Percentiles rank a stretch among this genome's conserved stretches.
Conservation (phyloP, 805 yeast species). For the Yamadazyma akitaensis region DNA sequence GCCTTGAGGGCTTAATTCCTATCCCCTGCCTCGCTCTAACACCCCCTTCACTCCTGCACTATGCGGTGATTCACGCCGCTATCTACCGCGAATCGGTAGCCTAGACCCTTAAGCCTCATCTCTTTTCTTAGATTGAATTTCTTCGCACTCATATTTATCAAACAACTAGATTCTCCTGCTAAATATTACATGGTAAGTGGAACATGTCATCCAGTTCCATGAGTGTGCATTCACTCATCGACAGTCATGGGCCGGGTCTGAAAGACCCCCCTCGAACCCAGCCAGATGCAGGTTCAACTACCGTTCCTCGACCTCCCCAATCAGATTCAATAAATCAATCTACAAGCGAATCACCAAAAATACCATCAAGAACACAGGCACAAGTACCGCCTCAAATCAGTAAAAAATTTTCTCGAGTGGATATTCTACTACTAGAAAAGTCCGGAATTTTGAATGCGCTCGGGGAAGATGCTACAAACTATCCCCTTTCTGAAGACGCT, state of each 20-base stretch:
- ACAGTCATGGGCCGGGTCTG: slow-evolving; percentile 16
- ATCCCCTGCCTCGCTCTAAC: neutral
- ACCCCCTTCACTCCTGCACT: no score
- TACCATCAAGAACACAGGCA: neutral
- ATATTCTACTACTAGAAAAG: slow-evolving; percentile 5
- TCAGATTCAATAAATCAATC: neutral
- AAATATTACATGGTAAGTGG: slow-evolving; percentile 1
- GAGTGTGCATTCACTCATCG: slow-evolving; percentile 43
- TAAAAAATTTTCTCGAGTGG: slow-evolving; percentile 2
- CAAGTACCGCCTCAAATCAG: neutral
- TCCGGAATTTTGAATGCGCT: slow-evolving; percentile 35
- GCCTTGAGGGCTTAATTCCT: neutral
- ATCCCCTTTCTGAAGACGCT: slow-evolving; percentile 59
- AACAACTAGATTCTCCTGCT: neutral
- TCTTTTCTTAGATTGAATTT: neutral
- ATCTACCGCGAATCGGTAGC: neutral
- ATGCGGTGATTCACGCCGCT: neutral
- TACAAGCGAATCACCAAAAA: neutral
- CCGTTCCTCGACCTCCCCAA: neutral
- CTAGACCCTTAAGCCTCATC: neutral
- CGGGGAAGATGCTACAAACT: slow-evolving; percentile 48
- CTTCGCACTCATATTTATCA: neutral
- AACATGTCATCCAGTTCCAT: slow-evolving; percentile 22
- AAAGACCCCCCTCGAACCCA: neutral
- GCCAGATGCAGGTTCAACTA: neutral